These are phyloP conservation scores for Berberis thunbergii DNA, from an alignment of 164 flowering plant genomes.

Conservation along the genomic window DNA sequence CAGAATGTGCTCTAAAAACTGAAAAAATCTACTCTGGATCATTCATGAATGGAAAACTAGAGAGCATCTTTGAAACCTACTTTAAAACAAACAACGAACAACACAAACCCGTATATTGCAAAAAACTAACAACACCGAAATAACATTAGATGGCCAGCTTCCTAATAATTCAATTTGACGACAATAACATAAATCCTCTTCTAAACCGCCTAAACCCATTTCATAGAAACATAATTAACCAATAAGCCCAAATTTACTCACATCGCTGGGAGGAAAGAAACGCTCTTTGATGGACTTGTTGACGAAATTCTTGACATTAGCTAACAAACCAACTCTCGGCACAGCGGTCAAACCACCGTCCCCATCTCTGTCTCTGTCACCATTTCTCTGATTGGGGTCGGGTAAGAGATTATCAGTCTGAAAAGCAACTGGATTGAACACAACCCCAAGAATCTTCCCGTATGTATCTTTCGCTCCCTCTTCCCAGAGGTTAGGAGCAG, in stretches of 20 bases:
- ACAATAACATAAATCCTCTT: no score
- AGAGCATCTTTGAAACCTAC: no score
- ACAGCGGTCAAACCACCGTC: constrained; percentile 2
- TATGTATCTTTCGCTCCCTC: constrained; percentile 64
- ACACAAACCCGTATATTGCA: no score
- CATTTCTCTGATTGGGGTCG: constrained; percentile 16
- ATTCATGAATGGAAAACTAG: no score
- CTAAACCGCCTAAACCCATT: no score
- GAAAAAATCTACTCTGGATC: no score
- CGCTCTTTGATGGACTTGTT: constrained; percentile 29
- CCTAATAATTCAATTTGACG: no score
- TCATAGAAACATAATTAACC: no score
- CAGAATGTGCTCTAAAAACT: no score
- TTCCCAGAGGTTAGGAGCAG: constrained; percentile 47
- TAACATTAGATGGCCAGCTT: no score
- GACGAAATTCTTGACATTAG: constrained; percentile 20
- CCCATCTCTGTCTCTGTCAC: constrained; percentile 13
- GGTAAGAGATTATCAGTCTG: constrained; percentile 25
- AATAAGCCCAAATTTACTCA: constrained; percentile 17
- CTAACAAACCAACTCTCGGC: constrained; percentile 15
- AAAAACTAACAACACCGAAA: no score
- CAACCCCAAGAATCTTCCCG: constrained; percentile 67
- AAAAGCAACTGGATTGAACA: constrained; percentile 77
- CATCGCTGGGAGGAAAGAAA: constrained; percentile 49
- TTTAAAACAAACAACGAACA: no score